Evolutionary conservation across 2,329 filamentous ascomycete genomes (phyloP).

Genomic region (Penicillium rolfsii): DNA sequence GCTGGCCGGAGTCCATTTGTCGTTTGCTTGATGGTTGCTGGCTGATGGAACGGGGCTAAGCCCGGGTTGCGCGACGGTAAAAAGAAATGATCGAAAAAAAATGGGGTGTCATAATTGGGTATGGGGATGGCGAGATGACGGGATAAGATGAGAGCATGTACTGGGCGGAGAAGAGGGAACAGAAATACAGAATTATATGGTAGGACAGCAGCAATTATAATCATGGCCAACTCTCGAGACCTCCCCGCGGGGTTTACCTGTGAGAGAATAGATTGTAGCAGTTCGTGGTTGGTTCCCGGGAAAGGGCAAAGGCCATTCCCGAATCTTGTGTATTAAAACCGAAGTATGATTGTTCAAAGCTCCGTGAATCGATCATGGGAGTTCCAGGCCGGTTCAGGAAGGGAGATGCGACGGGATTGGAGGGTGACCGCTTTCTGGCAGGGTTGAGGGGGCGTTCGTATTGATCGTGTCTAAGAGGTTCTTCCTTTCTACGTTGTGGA

Average conservation of each 20-base stretch:
- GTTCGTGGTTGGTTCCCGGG: too few species aligned
- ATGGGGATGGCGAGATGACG: background rate
- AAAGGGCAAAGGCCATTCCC: background rate
- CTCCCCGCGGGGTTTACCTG: background rate
- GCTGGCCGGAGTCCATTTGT: background rate
- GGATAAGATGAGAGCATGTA: background rate
- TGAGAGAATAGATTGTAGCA: too few species aligned
- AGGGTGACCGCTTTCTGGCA: background rate
- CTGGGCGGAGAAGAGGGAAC: too few species aligned
- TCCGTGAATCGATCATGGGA: background rate
- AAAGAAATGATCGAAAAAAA: background rate
- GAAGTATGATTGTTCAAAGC: background rate
- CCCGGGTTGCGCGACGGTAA: constrained; percentile 6
- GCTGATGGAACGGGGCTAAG: background rate
- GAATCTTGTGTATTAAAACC: background rate
- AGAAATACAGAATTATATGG: too few species aligned
- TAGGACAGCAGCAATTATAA: too few species aligned
- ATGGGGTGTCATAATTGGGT: background rate
- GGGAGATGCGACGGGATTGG: constrained; percentile 13
- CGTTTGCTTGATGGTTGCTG: background rate
- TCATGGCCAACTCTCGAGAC: background rate
- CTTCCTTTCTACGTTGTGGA: background rate
- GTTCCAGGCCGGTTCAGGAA: constrained; percentile 10
- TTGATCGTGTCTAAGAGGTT: background rate
- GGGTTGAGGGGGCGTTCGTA: too few species aligned